These are phyloP conservation scores for Inosperma sp. DNA, from an alignment of 768 basidiomycete genomes.

Conservation along the genomic window DNA sequence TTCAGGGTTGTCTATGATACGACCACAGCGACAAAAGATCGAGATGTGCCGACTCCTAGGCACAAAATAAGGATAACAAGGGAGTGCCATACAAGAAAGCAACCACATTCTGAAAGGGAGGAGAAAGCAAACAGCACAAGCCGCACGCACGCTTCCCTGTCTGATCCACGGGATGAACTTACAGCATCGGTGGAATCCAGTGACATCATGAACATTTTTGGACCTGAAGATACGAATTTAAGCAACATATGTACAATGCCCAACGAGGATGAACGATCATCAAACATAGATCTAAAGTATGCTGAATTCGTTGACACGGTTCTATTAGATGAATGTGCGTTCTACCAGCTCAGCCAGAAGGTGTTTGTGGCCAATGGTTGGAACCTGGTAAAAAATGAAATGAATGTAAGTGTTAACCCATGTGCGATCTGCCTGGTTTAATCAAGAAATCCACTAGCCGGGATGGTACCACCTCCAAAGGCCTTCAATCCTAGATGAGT, in stretches of 20 bases:
- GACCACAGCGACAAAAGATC: background rate
- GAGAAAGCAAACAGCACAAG: background rate
- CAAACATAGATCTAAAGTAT: background rate
- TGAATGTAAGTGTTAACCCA: background rate
- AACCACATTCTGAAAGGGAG: background rate
- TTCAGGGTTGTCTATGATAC: background rate
- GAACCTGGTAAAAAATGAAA: background rate
- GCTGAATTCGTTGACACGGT: background rate
- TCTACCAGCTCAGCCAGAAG: slow-evolving; percentile 6
- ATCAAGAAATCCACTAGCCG: background rate
- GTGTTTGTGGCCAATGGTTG: slow-evolving; percentile 6
- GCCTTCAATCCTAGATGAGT: background rate
- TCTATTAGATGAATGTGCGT: background rate
- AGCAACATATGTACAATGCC: background rate
- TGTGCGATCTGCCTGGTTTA: background rate
- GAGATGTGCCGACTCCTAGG: background rate
- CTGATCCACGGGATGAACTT: too few relatives aligned
- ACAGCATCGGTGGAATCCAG: too few relatives aligned
- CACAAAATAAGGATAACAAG: background rate
- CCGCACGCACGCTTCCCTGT: background rate
- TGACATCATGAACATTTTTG: background rate
- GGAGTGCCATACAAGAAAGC: background rate
- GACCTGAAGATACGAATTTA: background rate
- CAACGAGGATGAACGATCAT: background rate
- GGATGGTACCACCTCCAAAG: slow-evolving; percentile 7